Evolutionary conservation across 1,284 basidiomycete species (phyloP), one percentile per base, ranked within the genome.

Genomic region (Sutorius eximius): DNA sequence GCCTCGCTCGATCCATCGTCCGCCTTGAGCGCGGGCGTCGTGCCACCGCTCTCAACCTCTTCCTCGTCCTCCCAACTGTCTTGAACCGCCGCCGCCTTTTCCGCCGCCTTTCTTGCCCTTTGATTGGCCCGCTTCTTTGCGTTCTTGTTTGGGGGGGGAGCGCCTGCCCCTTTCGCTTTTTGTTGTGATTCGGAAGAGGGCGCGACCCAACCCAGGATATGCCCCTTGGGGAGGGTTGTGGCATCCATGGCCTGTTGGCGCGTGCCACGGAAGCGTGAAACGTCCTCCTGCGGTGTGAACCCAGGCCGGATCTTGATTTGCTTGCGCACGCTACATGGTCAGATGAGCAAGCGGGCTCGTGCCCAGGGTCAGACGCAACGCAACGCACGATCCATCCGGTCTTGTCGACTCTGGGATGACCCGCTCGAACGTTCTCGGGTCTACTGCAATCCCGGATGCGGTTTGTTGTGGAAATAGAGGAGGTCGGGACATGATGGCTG

Each of bases 251-350:
- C 84, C 45, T 81, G 75, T 70, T 93, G 89, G 36, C 85, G 83
- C 44, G 85, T 80, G 22, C 89, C 84, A 45, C 93, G 83, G 72
- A 95, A 98, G 38, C 86, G 85, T 33, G 81, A 79, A 13, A 97
- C 82, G 74, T 98, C 95, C 72, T 98, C 95, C 70, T 93, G 91
- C 0, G 95, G 95, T 1, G 93, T 96, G 73, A 87, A 98, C 1
- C 95, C 95, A 0, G 94, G 94, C 33, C 94, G 82, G 61, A 98
- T 88, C 75, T 89, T 95, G 58, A 91, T 77, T 71, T 97, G 85
- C 72, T 95, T 97, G 54, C 95, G 87, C 22, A 93, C 73, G 45
- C 95, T 97, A 69, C 27, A 46, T 7, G 16, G 38, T 11, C 37
- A 34, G 34, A 42, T 52, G 47, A 56, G 54, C 60, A 36, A 52